Percentiles rank a stretch among this genome's conserved stretches.
phyloP scores from a whole-genome alignment of 805 yeast genomes.

The Saccharomycopsis guyanensis region DNA sequence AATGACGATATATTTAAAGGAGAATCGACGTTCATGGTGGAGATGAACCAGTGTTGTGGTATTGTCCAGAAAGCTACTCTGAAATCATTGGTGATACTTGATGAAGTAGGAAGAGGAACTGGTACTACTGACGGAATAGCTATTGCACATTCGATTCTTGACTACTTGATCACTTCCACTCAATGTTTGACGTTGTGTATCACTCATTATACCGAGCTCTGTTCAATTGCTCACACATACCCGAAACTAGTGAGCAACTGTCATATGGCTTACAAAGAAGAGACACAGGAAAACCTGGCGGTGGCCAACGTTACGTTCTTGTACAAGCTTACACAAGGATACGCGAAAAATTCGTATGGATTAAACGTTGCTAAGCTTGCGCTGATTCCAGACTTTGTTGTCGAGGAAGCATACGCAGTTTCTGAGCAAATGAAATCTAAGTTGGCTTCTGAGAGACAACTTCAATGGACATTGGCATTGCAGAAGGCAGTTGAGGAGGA shows the following conservation, averaged over 20 bases:
- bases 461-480: slow-evolving; percentile 1
- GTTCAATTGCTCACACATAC: slow-evolving; percentile 38
- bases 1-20: slow-evolving; percentile 68
- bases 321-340: slow-evolving; percentile 43
- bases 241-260: slow-evolving; percentile 43
- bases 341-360: slow-evolving; percentile 65
- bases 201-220: slow-evolving; percentile 73
- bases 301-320: slow-evolving; percentile 40
- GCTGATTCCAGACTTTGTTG: slow-evolving; percentile 41
- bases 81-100: slow-evolving; percentile 55
- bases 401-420: slow-evolving; percentile 35
- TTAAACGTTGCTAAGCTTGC: slow-evolving; percentile 80
- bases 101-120: slow-evolving; percentile 70
- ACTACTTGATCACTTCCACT: slow-evolving; percentile 40
- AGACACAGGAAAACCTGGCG: slow-evolving; percentile 28
- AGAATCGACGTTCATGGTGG: slow-evolving; percentile 78
- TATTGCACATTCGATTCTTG: slow-evolving; percentile 66
- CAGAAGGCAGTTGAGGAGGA: background rate
- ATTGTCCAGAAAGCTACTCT: slow-evolving; percentile 45
- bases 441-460: background rate
- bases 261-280: slow-evolving; percentile 57
- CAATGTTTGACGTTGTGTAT: slow-evolving; percentile 54
- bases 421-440: slow-evolving; percentile 21
- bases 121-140: slow-evolving; percentile 75
- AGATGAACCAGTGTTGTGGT: slow-evolving; percentile 56